phyloP scores from a whole-genome alignment of 2,329 filamentous ascomycete genomes.

The Colletotrichum shisoi region DNA sequence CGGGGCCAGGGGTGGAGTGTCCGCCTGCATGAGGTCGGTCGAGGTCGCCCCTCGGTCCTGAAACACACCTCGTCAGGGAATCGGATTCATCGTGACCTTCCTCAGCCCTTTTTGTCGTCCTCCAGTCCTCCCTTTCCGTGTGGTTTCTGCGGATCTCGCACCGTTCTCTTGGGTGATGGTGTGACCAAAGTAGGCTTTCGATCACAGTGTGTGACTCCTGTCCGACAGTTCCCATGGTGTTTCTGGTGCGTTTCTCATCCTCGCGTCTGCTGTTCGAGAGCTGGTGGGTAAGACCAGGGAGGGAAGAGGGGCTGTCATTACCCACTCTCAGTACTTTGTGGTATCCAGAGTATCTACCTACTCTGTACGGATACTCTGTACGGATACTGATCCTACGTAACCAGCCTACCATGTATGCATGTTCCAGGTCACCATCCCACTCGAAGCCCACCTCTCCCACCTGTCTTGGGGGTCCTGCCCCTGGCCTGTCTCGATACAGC shows the following conservation, averaged over 20 bases:
- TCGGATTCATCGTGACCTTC: conserved; percentile 36
- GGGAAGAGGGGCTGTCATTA: conserved; percentile 4
- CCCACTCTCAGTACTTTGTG: background rate
- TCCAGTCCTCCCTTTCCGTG: conserved; percentile 10
- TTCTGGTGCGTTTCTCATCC: conserved; percentile 40
- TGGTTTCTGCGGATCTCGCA: conserved; percentile 7
- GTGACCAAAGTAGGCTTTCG: background rate
- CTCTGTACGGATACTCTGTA: no score
- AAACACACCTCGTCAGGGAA: conserved; percentile 38
- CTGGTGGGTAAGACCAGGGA: conserved; percentile 10
- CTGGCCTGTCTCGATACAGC: conserved; percentile 32
- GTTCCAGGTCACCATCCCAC: no score
- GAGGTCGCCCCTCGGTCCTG: conserved; percentile 35
- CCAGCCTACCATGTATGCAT: background rate
- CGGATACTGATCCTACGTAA: conserved; percentile 4
- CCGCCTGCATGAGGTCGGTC: conserved; percentile 28
- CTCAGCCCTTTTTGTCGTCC: conserved; percentile 12
- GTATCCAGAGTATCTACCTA: no score
- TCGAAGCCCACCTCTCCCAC: conserved; percentile 3
- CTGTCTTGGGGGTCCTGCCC: conserved; percentile 1
- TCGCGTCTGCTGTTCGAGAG: conserved; percentile 32
- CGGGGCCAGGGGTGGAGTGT: conserved; percentile 28
- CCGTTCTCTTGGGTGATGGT: background rate
- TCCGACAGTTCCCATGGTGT: conserved; percentile 27
- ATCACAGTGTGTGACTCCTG: conserved; percentile 27